Base-by-base conservation (phyloP, 1,284 basidiomycete genomes). In the Porphyrellus sp. region DNA sequence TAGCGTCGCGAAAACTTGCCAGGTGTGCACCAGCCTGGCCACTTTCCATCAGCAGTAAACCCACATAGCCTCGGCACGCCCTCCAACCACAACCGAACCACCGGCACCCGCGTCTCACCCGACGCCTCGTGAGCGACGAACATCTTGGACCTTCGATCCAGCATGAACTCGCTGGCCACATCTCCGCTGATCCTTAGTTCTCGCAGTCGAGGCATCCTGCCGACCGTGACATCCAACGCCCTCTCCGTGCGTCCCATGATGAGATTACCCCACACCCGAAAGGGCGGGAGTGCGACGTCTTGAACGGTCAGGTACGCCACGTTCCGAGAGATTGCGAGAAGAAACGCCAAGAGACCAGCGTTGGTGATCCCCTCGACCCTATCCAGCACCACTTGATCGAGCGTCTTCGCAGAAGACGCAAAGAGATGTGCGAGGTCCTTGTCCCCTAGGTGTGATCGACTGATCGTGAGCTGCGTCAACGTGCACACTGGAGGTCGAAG, bases 151-250 rank as follows among this genome's bases (percentile, higher is more conserved):
- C 62, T 45, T 13, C 62, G 52, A 46, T 58, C 54, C 4, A 66
- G 37, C 64, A 63, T 64, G 4, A 58, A 58, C 39, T 66, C 62
- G 20, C 57, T 67, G 43, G 62, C 62, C 5, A 64, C 63, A 33
- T 67, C 62, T 5, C 62, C 64, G 1, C 63, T 16, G 27, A 63
- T 59, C 37, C 49, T 43, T 1, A 67, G 34, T 25, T 61, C 61
- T 15, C 28, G 30, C 18, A 67, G 23, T 15, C 51, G 42, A 3
- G 41, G 39, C 63, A 63, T 63, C 49, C 46, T 61, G 47, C 56
- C 55, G 15, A 63, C 31, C 35, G 42, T 44, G 18, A 25, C 27
- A 11, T 67, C 62, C 39, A 65, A 9, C 15, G 64, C 62, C 16
- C 58, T 46, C 41, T 67, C 62, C 8, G 21, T 41, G 3, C 57